These are phyloP conservation scores for Penicillium simplicissimum DNA, from an alignment of 495 filamentous ascomycete genomes.

Conservation along the genomic window DNA sequence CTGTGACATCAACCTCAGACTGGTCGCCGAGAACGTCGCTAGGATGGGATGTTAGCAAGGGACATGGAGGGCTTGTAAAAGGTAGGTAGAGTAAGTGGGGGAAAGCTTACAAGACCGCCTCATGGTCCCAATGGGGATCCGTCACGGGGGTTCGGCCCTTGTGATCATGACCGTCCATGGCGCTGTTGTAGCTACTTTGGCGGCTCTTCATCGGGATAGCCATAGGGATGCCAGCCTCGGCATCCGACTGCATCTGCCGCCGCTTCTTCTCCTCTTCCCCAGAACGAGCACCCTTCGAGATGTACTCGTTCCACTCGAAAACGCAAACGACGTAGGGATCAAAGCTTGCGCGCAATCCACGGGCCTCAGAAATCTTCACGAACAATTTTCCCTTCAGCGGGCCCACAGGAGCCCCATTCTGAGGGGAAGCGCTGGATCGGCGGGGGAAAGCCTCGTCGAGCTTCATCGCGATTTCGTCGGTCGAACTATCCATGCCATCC, in stretches of 20 bases:
- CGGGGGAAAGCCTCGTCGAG: conserved; percentile 48
- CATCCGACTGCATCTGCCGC: conserved; percentile 59
- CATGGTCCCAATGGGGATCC: conserved; percentile 92
- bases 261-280: conserved; percentile 54
- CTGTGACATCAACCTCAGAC: conserved; percentile 87
- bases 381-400: conserved; percentile 84
- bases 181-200: conserved; percentile 90
- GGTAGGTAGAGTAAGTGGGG: background rate
- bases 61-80: conserved; percentile 5
- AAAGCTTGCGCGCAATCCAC: conserved; percentile 74
- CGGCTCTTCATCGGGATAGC: conserved; percentile 94
- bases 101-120: conserved; percentile 83
- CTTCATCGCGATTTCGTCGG: conserved; percentile 44
- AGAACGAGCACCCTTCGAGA: conserved; percentile 77
- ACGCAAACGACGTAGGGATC: conserved; percentile 96
- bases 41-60: conserved; percentile 21
- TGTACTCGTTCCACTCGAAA: conserved; percentile 94
- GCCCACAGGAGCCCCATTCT: conserved; percentile 62
- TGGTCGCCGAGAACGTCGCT: conserved; percentile 95
- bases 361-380: conserved; percentile 81
- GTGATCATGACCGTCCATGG: conserved; percentile 67
- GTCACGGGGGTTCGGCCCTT: conserved; percentile 70
- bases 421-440: conserved; percentile 35
- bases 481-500: conserved; percentile 32
- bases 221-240: conserved; percentile 79